Conservation (phyloP, 1,139 yeast genomes). For the Waltiozyma sp. region DNA sequence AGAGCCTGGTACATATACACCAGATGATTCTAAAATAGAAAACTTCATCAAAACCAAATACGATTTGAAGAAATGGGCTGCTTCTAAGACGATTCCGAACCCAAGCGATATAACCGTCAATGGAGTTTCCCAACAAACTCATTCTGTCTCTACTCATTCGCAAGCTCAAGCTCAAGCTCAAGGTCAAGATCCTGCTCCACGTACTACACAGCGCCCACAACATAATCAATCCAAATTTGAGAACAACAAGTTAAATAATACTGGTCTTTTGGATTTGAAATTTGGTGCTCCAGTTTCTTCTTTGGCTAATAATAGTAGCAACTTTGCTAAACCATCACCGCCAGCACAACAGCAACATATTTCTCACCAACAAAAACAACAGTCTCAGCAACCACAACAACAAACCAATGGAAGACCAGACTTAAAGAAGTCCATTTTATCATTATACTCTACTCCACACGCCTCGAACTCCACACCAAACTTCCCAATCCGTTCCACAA, state of each 20-base stretch:
- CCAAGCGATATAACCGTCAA: conserved; percentile 8
- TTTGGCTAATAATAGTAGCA: too few relatives aligned
- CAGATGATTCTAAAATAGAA: conserved; percentile 78
- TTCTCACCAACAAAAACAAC: conserved; percentile 8
- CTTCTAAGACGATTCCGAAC: conserved; percentile 16
- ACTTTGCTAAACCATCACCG: conserved; percentile 9
- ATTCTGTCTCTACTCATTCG: conserved; percentile 2
- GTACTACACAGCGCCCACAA: neutral
- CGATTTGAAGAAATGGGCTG: conserved; percentile 79
- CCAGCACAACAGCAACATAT: conserved; percentile 3
- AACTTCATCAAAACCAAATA: conserved; percentile 87
- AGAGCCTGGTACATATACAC: conserved; percentile 39
- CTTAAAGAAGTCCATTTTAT: conserved; percentile 79
- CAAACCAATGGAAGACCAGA: conserved; percentile 43
- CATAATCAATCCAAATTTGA: conserved; percentile 6
- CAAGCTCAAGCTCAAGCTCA: conserved; percentile 1
- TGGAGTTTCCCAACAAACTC: neutral
- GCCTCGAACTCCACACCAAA: conserved; percentile 24
- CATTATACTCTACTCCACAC: conserved; percentile 71
- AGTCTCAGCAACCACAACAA: conserved; percentile 10
- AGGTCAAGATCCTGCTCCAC: conserved; percentile 1
- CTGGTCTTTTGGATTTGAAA: conserved; percentile 22
- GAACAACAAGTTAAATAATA: conserved; percentile 9
- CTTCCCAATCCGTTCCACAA: conserved; percentile 7
- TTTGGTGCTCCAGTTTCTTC: conserved; percentile 18